These are phyloP conservation scores for Circinella minor DNA, from an alignment of 371 early-diverging fungal genomes.

Conservation along the genomic window DNA sequence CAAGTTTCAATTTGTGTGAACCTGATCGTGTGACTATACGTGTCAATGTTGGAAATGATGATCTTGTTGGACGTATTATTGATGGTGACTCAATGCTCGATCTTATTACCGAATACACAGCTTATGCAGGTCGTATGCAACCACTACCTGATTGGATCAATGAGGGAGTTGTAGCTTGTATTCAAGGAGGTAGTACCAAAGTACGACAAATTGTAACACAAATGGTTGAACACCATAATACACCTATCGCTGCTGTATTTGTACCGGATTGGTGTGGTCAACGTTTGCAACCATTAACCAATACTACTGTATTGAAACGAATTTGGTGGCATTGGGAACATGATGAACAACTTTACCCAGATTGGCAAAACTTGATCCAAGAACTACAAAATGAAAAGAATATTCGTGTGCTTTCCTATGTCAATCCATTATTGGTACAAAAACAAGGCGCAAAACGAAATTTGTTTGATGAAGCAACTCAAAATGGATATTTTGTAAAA, in stretches of 20 bases:
- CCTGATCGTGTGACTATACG: constrained; percentile 47
- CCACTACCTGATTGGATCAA: constrained; percentile 55
- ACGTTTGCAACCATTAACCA: constrained; percentile 29
- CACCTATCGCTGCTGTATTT: constrained; percentile 49
- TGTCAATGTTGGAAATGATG: constrained; percentile 26
- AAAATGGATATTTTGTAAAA: constrained; percentile 39
- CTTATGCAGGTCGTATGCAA: constrained; percentile 51
- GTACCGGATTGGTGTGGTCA: constrained; percentile 58
- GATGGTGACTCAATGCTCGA: constrained; percentile 49
- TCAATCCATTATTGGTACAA: constrained; percentile 43
- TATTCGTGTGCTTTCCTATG: constrained; percentile 39
- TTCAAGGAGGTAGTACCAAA: constrained; percentile 53
- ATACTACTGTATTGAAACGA: constrained; percentile 29
- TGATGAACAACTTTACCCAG: constrained; percentile 44
- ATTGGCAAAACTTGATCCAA: constrained; percentile 46
- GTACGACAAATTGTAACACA: constrained; percentile 34
- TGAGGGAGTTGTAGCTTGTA: constrained; percentile 48
- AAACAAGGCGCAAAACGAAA: constrained; percentile 34
- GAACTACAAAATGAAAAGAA: constrained; percentile 22
- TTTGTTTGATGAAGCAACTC: constrained; percentile 39
- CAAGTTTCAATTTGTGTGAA: constrained; percentile 51
- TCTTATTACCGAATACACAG: constrained; percentile 52
- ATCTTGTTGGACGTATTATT: constrained; percentile 39
- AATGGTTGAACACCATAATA: constrained; percentile 22
- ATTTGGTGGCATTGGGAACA: constrained; percentile 62